Evolutionary conservation across 2,329 filamentous ascomycete species (phyloP), one percentile per base, ranked within the genome.

Genomic region (Fusarium duplospermum): DNA sequence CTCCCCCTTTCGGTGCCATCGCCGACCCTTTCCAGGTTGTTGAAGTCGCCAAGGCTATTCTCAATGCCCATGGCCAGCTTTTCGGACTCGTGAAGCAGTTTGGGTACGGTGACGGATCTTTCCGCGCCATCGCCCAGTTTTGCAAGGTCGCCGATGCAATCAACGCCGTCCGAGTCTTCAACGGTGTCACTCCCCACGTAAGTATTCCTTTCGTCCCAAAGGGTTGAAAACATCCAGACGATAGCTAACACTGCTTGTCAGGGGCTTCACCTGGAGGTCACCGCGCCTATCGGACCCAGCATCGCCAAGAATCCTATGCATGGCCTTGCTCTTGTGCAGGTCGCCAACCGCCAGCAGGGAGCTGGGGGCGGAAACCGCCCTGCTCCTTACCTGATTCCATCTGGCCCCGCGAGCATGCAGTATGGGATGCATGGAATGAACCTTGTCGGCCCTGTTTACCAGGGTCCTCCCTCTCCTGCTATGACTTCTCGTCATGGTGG

Each of bases 111-210:
- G 83, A 85, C 35, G 85, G 83, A 9, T 76, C 85, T 7, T 84
- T 88, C 71, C 84, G 82, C 62, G 86, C 87, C 9, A 79, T 89
- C 56, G 85, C 86, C 2, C 89, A 91, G 74, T 91, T 87, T 66
- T 86, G 85, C 62, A 88, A 90, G 69, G 81, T 84, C 24, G 82
- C 84, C 3, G 79, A 84, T 61, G 86, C 87, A 11, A 54, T 83
- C 18, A 76, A 76, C 6, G 85, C 86, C 6, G 80, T 86, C 4
- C 77, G 82, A 9, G 82, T 81, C 65, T 83, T 85, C 52, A 75
- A 73, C 24, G 69, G 74, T 8, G 57, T 76, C 6, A 74, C 72
- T 11, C 45, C 71, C 0, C 76, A 82, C 64, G 82, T 82, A 69
- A 74, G 77, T 67, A 2, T 31, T 16, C 33, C 42, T 31, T 6